phyloP scores from a whole-genome alignment of 1,284 basidiomycete genomes.

The Acaromyces ingoldii region DNA sequence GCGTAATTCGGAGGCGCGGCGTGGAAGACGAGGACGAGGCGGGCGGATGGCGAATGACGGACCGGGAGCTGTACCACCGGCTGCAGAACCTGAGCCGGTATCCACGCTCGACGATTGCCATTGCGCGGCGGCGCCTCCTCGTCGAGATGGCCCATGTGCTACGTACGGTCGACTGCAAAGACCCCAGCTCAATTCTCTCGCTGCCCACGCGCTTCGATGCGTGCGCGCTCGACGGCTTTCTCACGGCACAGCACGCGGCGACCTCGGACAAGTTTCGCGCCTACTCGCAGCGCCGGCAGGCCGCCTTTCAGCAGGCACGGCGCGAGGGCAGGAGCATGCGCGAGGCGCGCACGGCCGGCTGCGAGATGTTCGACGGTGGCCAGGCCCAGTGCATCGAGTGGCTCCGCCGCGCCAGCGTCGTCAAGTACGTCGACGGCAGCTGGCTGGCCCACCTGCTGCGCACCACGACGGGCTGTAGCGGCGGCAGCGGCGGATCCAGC shows the following conservation, averaged over 20 bases:
- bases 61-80: too few species aligned
- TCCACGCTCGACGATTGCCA: too few species aligned
- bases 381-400: conserved; percentile 32
- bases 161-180: not conserved
- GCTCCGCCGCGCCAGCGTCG: conserved; percentile 34
- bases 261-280: not conserved
- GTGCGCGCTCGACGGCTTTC: not conserved
- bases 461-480: not conserved
- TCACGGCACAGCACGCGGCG: not conserved
- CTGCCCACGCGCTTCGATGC: not conserved
- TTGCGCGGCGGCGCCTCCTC: too few species aligned
- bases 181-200: not conserved
- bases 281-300: not conserved
- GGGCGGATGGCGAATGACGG: too few species aligned
- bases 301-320: not conserved
- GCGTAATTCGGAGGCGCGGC: too few species aligned
- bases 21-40: too few species aligned
- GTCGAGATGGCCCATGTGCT: too few species aligned
- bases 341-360: not conserved
- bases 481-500: too few species aligned
- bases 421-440: conserved; percentile 49
- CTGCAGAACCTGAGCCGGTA: too few species aligned
- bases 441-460: conserved; percentile 27
- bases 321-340: not conserved
- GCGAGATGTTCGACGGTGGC: conserved; percentile 38